Evolutionary conservation across 176 grass and related monocot genomes (phyloP), one percentile per base, ranked within the genome.

Genomic region (Metroxylon sagu): DNA sequence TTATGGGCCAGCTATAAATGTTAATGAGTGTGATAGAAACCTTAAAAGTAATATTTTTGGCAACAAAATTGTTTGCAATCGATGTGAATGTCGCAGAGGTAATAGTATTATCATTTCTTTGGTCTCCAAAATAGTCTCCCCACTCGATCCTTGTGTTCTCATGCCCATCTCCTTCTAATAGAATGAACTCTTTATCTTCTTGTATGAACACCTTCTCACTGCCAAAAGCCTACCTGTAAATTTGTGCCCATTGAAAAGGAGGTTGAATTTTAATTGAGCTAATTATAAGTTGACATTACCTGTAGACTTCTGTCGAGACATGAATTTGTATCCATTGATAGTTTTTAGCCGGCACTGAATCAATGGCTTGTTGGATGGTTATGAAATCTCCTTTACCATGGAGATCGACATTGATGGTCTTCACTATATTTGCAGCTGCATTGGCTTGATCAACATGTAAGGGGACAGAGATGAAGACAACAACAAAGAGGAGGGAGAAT

Each of bases 171-270:
- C 76, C 85, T 65, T 83, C 79, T 48, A 88, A 50, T 29, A 83
- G 17, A 54, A 88, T 70, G 72, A 76, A 80, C 31, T 51, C 64
- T 50, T 88, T 76, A 60, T 68, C 56, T 4, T 16, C 6, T 2
- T 68, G 58, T 60, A 88, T 31, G 0, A 0, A 15, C 59, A 88
- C 80, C 69, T 88, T 88, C 78, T 88, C 85, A 3, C 85, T 88
- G 48, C 30, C 68, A 25, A 12, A 30, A 18, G 14, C 14, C 28
- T 27, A 17, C 1, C 18, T 17, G 19, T 3, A 53, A 51, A 5
- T 18, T 39, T 2, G 35, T 2, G 12, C 12, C 35, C 35, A 8
- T 5, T 18, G 4, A 3, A 25, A 30, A 5, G 6, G 53, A 18
- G 30, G 12, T 21, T n/a, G 7, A 4, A 0, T 25, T 4, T 21